These are phyloP conservation scores for Phytophthora pseudosyringae DNA, from an alignment of 352 stramenopile genomes.

Conservation along the genomic window DNA sequence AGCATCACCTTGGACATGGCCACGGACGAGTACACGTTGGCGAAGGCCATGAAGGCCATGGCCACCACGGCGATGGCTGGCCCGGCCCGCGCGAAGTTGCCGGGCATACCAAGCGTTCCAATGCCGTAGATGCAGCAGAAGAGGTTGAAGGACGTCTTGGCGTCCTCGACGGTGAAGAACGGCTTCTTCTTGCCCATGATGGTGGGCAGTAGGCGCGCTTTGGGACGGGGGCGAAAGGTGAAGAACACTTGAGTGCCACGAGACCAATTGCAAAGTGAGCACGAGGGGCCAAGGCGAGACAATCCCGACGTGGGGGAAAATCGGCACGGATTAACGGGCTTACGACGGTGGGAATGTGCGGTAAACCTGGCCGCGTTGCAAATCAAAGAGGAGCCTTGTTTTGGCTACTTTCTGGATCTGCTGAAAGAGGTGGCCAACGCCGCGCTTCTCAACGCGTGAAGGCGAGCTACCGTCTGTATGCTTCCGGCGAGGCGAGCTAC, in stretches of 20 bases:
- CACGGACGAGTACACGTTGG: conserved; percentile 33
- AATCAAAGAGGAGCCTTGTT: conserved; percentile 11
- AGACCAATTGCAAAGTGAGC: conserved; percentile 25
- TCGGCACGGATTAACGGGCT: conserved; percentile 17
- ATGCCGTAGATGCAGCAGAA: conserved; percentile 24
- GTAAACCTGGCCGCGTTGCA: conserved; percentile 4
- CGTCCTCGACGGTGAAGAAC: conserved; percentile 30
- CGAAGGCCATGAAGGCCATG: conserved; percentile 35
- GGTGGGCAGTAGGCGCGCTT: background rate
- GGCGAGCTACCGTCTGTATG: conserved; percentile 8
- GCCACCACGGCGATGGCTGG: conserved; percentile 26
- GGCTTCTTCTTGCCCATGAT: conserved; percentile 32
- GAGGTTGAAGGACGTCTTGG: conserved; percentile 29
- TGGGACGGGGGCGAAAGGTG: conserved; percentile 7
- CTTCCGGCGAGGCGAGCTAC: conserved; percentile 1
- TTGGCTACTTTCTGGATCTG: conserved; percentile 14
- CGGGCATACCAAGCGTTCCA: conserved; percentile 26
- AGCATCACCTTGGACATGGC: conserved; percentile 37
- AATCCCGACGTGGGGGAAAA: background rate
- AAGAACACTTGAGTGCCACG: conserved; percentile 10
- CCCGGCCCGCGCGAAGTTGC: conserved; percentile 25
- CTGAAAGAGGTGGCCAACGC: conserved; percentile 18
- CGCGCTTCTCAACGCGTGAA: conserved; percentile 5
- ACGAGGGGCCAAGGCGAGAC: background rate
- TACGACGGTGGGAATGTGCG: conserved; percentile 19